Evolutionary conservation across 257 asterid species (phyloP), one percentile per base, ranked within the genome.

Genomic region (Leonotis leonurus): DNA sequence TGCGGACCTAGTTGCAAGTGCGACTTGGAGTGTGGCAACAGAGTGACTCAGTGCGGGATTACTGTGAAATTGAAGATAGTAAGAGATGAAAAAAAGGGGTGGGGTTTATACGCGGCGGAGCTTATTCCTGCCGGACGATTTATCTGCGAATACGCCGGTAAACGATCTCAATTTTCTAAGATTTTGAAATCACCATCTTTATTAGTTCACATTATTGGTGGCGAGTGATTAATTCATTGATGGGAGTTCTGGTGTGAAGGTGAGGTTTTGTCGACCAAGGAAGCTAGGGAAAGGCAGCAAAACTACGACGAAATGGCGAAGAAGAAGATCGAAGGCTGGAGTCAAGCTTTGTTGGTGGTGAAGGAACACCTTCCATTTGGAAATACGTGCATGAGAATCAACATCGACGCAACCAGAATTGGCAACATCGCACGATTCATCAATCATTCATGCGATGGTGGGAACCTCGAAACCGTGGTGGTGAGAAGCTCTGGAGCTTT

Each of bases 381-480:
- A 40, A 82, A 80, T 61, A 40, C 74, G 3, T 86, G 93, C 72
- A 77, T 89, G 78, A 80, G 99, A 78, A 76, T 87, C 62, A 92
- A 92, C 71, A 80, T 89, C 56, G 99, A 92, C 49, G 98, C 93
- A 62, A 89, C 99, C 32, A 73, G 75, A 41, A 73, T 78, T 4
- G 98, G 97, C 3, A 92, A 86, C 44, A 56, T 86, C 13, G 93
- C 97, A 1, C 76, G 97, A 48, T 92, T 92, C 74, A 81, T 92
- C 27, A 92, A 92, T 77, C 99, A 92, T 62, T 92, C 95, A 1
- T 92, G 97, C 39, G 95, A 89, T 62, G 99, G 97, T 18, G 99
- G 99, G 20, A 92, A 89, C 69, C 78, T 86, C 0, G 80, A 74
- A 45, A 66, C 87, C 0, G 68, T 53, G 50, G 68, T 92, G 24